Evolutionary conservation across 768 basidiomycete genomes (phyloP).

Genomic region (Boletus insuetus): DNA sequence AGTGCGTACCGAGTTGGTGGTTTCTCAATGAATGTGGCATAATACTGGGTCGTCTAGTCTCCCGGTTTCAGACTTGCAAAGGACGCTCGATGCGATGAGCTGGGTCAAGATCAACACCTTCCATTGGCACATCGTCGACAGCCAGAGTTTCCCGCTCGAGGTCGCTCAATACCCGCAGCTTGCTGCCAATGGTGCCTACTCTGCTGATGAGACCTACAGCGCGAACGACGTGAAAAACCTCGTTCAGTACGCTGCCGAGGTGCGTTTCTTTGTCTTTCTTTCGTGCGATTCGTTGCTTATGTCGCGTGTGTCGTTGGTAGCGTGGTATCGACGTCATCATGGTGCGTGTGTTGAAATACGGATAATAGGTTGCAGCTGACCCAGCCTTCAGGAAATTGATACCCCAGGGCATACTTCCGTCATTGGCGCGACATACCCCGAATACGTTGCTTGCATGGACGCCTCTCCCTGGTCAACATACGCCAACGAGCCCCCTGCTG

Average conservation of each 20-base stretch:
- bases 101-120: conserved; percentile 64
- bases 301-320: conserved; percentile 30
- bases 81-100: conserved; percentile 52
- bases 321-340: conserved; percentile 71
- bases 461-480: conserved; percentile 57
- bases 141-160: conserved; percentile 75
- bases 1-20: conserved; percentile 19
- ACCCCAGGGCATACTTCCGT: conserved; percentile 78
- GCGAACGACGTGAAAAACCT: conserved; percentile 55
- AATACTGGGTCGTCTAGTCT: conserved; percentile 25
- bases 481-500: conserved; percentile 76
- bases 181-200: conserved; percentile 66
- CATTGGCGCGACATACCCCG: conserved; percentile 65
- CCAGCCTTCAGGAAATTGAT: conserved; percentile 63
- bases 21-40: background rate
- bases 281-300: background rate
- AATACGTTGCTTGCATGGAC: conserved; percentile 65
- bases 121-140: conserved; percentile 85
- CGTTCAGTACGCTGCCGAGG: conserved; percentile 65
- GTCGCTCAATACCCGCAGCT: conserved; percentile 61
- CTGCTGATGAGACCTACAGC: conserved; percentile 49
- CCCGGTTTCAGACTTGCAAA: conserved; percentile 36
- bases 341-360: conserved; percentile 23
- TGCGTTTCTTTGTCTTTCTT: conserved; percentile 35
- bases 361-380: background rate